Conservation (phyloP, 495 filamentous ascomycete species). For the Tuber magnatum region DNA sequence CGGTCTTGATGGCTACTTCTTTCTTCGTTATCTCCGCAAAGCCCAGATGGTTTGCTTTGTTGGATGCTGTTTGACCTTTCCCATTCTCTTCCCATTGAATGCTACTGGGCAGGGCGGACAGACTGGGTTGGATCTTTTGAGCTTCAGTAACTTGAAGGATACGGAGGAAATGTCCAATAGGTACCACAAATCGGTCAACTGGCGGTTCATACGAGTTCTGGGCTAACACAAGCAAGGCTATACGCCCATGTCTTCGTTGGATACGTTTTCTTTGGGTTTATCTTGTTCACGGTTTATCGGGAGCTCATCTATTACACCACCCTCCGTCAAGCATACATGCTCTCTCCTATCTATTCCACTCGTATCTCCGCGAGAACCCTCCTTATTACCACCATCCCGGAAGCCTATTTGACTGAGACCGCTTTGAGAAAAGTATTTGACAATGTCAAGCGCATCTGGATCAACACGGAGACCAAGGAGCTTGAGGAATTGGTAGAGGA, state of each 20-base stretch:
- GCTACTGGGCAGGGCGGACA: conserved; percentile 63
- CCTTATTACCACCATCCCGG: conserved; percentile 79
- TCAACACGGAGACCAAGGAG: conserved; percentile 68
- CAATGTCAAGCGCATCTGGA: conserved; percentile 78
- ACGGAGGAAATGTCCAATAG: conserved; percentile 47
- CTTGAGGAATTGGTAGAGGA: conserved; percentile 79
- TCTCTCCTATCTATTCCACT: conserved; percentile 78
- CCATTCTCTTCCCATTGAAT: conserved; percentile 79
- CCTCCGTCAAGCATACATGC: conserved; percentile 84
- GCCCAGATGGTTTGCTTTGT: conserved; percentile 65
- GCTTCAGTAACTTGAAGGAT: conserved; percentile 61
- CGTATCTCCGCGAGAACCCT: conserved; percentile 92
- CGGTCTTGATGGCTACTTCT: conserved; percentile 79
- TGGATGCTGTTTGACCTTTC: conserved; percentile 74
- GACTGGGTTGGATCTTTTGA: conserved; percentile 69
- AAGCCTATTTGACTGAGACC: conserved; percentile 62
- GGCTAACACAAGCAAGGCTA: conserved; percentile 38
- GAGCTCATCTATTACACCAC: conserved; percentile 95
- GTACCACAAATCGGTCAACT: conserved; percentile 37
- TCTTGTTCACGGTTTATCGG: conserved; percentile 82
- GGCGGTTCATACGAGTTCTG: conserved; percentile 10
- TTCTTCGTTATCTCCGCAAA: conserved; percentile 76
- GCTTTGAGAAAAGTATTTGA: conserved; percentile 71
- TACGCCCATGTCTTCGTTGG: conserved; percentile 70
- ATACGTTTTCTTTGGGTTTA: conserved; percentile 74